phyloP scores from a whole-genome alignment of 495 filamentous ascomycete species.

The Aspergillus diversus region DNA sequence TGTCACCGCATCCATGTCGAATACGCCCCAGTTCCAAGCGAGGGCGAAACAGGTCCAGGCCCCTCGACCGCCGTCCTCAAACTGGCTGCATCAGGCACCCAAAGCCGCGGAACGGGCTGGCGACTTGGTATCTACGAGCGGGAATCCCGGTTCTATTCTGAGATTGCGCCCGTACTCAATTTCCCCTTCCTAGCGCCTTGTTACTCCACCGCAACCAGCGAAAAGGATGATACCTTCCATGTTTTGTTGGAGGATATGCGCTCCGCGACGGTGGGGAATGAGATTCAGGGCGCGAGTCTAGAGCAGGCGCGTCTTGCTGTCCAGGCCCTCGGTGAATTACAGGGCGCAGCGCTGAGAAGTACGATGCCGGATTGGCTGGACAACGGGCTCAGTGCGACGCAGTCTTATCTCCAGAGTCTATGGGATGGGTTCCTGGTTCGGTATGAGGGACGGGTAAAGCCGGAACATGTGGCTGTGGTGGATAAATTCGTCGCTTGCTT shows the following conservation, averaged over 20 bases:
- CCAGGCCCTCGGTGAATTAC: neutral
- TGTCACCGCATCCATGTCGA: neutral
- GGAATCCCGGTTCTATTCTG: slow-evolving; percentile 5
- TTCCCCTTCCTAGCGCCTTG: neutral
- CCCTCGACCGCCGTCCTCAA: slow-evolving; percentile 1
- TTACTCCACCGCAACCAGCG: neutral
- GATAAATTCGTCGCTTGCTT: neutral
- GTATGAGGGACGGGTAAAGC: neutral
- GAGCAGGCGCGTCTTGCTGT: slow-evolving; percentile 1
- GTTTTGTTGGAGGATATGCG: slow-evolving; percentile 4
- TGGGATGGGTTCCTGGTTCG: neutral
- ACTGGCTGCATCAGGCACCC: neutral
- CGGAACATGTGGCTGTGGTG: neutral
- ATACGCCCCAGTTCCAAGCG: no score
- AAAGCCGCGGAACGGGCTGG: neutral
- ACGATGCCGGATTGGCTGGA: neutral
- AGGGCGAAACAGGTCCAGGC: no score
- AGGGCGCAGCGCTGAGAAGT: neutral
- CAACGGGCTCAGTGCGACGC: neutral
- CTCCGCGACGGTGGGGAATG: neutral
- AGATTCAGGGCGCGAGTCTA: neutral
- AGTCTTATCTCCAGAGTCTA: neutral
- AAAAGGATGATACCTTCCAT: neutral
- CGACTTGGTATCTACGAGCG: slow-evolving; percentile 9
- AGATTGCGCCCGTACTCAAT: neutral